phyloP scores from a whole-genome alignment of 768 basidiomycete species.

The Podaxis mareebaensis region DNA sequence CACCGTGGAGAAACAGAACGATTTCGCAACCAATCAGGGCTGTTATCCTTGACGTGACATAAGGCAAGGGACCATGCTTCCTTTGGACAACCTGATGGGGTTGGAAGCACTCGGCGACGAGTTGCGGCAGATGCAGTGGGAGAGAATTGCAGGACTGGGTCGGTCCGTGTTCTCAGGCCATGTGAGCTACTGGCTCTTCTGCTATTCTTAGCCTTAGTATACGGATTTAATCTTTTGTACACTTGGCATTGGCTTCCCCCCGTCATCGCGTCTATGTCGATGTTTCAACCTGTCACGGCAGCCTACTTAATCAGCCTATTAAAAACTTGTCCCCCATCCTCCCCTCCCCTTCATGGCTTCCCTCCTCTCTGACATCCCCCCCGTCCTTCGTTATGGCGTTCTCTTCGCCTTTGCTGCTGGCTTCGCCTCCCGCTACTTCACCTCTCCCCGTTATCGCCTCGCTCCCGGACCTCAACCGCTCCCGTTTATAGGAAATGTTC shows the following conservation, averaged over 20 bases:
- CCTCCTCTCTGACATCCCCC: conserved; percentile 20
- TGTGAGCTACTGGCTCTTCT: neutral
- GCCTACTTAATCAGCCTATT: conserved; percentile 3
- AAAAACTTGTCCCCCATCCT: conserved; percentile 10
- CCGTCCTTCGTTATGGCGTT: conserved; percentile 24
- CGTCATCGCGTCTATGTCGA: conserved; percentile 23
- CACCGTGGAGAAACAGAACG: neutral
- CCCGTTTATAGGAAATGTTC: conserved; percentile 49
- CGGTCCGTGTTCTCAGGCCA: conserved; percentile 8
- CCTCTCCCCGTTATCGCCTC: conserved; percentile 27
- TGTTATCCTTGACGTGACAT: conserved; percentile 35
- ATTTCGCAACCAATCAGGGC: conserved; percentile 22
- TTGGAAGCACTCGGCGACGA: neutral
- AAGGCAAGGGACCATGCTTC: conserved; percentile 30
- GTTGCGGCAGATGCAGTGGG: neutral
- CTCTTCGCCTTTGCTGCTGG: conserved; percentile 21
- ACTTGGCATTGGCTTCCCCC: conserved; percentile 13
- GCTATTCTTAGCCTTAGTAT: neutral
- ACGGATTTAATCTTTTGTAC: conserved; percentile 13
- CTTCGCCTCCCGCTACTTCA: conserved; percentile 26
- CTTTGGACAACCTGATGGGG: conserved; percentile 20
- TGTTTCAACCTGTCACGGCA: conserved; percentile 31
- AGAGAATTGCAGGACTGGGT: neutral
- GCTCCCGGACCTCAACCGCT: conserved; percentile 50
- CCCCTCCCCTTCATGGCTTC: conserved; percentile 16